Conservation (phyloP, 352 stramenopile species). For the Thraustochytrium striatum region DNA sequence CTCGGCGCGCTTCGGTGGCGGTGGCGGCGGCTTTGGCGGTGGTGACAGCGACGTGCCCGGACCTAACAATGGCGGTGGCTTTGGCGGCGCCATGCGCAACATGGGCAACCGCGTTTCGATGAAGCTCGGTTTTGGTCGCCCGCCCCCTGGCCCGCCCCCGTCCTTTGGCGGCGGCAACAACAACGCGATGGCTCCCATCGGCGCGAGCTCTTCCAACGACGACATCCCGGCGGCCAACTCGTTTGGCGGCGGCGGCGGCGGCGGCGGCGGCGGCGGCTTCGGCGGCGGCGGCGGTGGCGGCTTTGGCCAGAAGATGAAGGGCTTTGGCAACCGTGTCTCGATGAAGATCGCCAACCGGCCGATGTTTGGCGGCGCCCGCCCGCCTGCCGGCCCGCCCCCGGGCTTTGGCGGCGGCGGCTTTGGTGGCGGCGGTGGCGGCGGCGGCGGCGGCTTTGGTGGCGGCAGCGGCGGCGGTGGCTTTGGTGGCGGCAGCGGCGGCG, state of each 20-base stretch:
- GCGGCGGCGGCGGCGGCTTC: neutral
- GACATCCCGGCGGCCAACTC: neutral
- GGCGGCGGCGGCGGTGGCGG: neutral
- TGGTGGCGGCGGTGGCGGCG: neutral
- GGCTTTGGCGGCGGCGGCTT: neutral
- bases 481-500: neutral
- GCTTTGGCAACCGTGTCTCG: conserved; percentile 17
- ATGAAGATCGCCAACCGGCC: neutral
- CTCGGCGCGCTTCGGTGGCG: neutral
- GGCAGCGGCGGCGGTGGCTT: neutral
- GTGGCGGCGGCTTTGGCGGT: neutral
- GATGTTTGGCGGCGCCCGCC: neutral
- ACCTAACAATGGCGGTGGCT: conserved; percentile 9
- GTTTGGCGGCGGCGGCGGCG: neutral
- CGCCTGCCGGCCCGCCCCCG: neutral
- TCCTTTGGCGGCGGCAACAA: neutral
- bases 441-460: neutral
- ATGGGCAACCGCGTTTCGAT: conserved; percentile 9
- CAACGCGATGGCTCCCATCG: neutral
- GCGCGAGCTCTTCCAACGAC: neutral
- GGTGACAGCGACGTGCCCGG: neutral
- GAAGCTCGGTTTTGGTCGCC: conserved; percentile 9
- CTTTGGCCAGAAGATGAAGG: conserved; percentile 34
- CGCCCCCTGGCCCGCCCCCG: neutral
- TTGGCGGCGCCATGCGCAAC: conserved; percentile 5